Conservation (phyloP, 164 flowering plant species). For the Berberis vulgaris region DNA sequence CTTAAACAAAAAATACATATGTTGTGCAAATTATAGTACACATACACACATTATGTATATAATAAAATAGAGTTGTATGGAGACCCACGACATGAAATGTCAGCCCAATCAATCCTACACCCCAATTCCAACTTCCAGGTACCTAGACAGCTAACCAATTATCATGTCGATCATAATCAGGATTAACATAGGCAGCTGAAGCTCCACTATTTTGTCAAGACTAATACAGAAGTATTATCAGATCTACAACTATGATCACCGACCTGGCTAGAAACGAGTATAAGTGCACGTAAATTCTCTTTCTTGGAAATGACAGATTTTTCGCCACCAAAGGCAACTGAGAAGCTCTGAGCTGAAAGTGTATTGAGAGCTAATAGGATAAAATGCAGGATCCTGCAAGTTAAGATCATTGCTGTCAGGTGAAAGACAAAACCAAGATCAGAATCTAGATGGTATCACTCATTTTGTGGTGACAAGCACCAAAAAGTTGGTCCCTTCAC, state of each 20-base stretch:
- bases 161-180: neutral
- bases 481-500: too few species aligned
- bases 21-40: too few species aligned
- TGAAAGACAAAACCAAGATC: neutral
- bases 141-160: neutral
- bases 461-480: too few species aligned
- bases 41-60: too few species aligned
- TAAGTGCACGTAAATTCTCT: conserved; percentile 60
- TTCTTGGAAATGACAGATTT: conserved; percentile 47
- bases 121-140: neutral
- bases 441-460: too few species aligned
- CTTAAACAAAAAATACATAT: too few species aligned
- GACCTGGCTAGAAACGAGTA: conserved; percentile 92
- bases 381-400: conserved; percentile 65
- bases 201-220: neutral
- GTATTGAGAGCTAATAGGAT: conserved; percentile 56
- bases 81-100: too few species aligned
- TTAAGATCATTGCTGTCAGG: neutral
- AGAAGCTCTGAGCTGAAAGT: conserved; percentile 33
- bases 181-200: neutral
- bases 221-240: neutral
- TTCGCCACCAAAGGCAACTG: conserved; percentile 44
- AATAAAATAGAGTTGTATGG: too few species aligned
- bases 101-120: neutral
- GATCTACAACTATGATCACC: conserved; percentile 1